Base-by-base conservation (phyloP, 331 rosid genomes). In the Rhamnella rubrinervis region DNA sequence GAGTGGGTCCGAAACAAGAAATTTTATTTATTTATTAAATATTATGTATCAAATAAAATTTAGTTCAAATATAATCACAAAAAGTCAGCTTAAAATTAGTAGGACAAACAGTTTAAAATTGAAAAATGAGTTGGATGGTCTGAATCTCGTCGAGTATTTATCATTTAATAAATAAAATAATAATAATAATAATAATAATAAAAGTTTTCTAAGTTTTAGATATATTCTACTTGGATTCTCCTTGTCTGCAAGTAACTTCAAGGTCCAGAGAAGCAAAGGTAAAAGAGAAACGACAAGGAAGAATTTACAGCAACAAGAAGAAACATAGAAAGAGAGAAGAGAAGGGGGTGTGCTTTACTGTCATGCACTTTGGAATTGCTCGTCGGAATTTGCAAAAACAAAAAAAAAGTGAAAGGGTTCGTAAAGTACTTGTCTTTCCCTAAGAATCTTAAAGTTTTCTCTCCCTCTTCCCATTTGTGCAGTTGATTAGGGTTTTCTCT, bases 291-390 rank as follows among this genome's bases (percentile, higher is more conserved):
- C 8, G 0, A 35, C 39, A 56, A 3, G 41, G 18, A 8, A 12
- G 38, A 49, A 8, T 18, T n/a, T 7, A 53, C 20, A n/a, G n/a
- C n/a, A n/a, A n/a, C n/a, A n/a, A n/a, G n/a, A n/a, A n/a, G n/a
- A n/a, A n/a, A 53, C 20, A 31, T 14, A 28, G 18, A 2, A 51
- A n/a, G 3, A 18, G 44, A 14, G 55, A 39, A 52, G 44, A 58
- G 26, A 17, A 51, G 23, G 35, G 40, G 59, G 16, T 19, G 60
- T 66, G 82, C 78, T 72, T 67, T 55, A 63, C 97, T 90, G 97
- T 88, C 87, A 82, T 66, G 81, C 95, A 86, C 92, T 77, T 81
- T 63, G 78, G 28, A 72, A 39, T 59, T 51, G 63, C 41, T 65
- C 72, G 77, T 78, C 80, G 80, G 83, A 72, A 70, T 20, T 61